These are phyloP conservation scores for Lodderomyces pseudojiufengensis DNA, from an alignment of 1,139 yeast genomes.

Conservation along the genomic window DNA sequence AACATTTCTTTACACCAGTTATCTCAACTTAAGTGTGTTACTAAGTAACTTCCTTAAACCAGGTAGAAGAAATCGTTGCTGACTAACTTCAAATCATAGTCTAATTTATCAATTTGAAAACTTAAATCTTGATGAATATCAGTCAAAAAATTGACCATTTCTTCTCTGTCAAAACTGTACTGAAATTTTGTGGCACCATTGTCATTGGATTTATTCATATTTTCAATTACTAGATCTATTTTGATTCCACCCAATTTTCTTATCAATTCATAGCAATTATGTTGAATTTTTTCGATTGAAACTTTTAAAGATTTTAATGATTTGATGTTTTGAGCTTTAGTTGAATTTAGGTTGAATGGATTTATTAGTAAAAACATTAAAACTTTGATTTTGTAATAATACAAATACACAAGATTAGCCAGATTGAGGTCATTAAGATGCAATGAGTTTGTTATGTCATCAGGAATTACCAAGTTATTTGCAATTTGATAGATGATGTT, in stretches of 20 bases:
- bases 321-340: conserved; percentile 2
- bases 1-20: too few species aligned
- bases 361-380: conserved; percentile 10
- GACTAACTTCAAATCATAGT: conserved; percentile 9
- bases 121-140: conserved; percentile 12
- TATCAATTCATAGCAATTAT: conserved; percentile 3
- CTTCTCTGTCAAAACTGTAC: conserved; percentile 10
- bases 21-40: too few species aligned
- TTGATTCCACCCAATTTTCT: neutral
- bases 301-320: neutral
- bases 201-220: conserved; percentile 1
- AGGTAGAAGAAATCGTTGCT: conserved; percentile 12
- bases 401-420: conserved; percentile 7
- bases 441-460: conserved; percentile 1
- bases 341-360: conserved; percentile 5
- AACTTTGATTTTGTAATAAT: conserved; percentile 15
- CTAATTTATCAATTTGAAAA: conserved; percentile 9
- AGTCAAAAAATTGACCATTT: conserved; percentile 11
- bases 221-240: neutral
- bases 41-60: neutral
- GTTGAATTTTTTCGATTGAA: neutral
- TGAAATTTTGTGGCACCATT: too few species aligned
- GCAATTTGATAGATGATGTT: neutral
- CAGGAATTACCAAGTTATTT: neutral
- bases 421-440: conserved; percentile 3